Percentiles rank a stretch among this genome's conserved stretches.
phyloP scores from a whole-genome alignment of 1,284 basidiomycete species.

The Taiwanofungus camphoratus region DNA sequence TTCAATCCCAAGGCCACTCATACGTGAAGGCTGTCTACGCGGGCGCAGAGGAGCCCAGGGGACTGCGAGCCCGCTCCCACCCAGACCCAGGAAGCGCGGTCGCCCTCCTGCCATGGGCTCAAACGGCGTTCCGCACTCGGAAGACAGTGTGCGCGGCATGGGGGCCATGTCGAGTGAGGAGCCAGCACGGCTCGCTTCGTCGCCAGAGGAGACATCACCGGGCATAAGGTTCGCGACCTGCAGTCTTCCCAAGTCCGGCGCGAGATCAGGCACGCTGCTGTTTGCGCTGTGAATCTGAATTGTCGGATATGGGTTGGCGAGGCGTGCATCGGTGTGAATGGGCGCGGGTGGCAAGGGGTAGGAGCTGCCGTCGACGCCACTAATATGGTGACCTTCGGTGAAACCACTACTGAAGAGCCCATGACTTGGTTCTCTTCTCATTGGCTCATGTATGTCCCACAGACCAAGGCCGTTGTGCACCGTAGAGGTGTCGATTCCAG shows the following conservation, averaged over 20 bases:
- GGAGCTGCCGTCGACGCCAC: conserved; percentile 4
- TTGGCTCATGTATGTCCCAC: not conserved
- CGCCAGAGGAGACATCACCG: conserved; percentile 32
- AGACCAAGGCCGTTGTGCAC: not conserved
- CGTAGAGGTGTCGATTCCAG: conserved; percentile 8
- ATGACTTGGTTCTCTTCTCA: not conserved
- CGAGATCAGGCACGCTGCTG: conserved; percentile 25
- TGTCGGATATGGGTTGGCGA: conserved; percentile 22
- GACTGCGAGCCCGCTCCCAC: conserved; percentile 17
- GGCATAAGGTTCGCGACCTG: conserved; percentile 37
- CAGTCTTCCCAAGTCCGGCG: conserved; percentile 32
- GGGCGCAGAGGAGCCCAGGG: conserved; percentile 19
- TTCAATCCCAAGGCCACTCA: not conserved
- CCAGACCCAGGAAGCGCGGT: conserved; percentile 21
- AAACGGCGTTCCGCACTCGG: conserved; percentile 21
- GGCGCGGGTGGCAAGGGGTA: conserved; percentile 11
- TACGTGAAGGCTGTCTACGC: not conserved
- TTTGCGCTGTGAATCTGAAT: conserved; percentile 16
- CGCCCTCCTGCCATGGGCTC: conserved; percentile 10
- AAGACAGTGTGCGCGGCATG: conserved; percentile 5
- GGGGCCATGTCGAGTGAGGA: conserved; percentile 19
- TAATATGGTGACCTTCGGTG: conserved; percentile 1
- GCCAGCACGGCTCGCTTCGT: conserved; percentile 29
- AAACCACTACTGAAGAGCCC: not conserved
- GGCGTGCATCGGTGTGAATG: conserved; percentile 15